Percentiles rank a stretch among this genome's conserved stretches.
Conservation (phyloP, 108 stramenopile genomes). For the Asterionellopsis glacialis region DNA sequence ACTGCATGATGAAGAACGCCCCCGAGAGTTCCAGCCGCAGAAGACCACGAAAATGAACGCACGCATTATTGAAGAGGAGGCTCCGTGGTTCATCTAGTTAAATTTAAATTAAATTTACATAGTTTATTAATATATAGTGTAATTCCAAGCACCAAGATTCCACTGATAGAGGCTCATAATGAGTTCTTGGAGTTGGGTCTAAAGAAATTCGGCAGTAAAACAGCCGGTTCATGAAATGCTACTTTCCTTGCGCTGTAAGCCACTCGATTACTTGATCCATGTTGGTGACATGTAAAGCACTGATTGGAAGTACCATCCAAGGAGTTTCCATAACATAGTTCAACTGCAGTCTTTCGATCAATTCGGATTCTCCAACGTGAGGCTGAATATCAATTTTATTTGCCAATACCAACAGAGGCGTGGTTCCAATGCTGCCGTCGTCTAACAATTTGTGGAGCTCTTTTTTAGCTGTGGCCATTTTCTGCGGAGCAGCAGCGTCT, state of each 20-base stretch:
- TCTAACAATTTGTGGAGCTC: constrained; percentile 94
- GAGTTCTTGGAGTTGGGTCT: too few species aligned
- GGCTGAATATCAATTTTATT: constrained; percentile 95
- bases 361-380: constrained; percentile 79
- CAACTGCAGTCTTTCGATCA: constrained; percentile 88
- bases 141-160: too few species aligned
- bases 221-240: too few species aligned
- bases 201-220: too few species aligned
- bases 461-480: constrained; percentile 83
- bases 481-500: constrained; percentile 86
- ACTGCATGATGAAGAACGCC: constrained; percentile 52
- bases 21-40: constrained; percentile 40
- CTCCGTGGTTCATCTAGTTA: constrained; percentile 72
- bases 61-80: constrained; percentile 59
- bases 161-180: too few species aligned
- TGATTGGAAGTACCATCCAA: constrained; percentile 94
- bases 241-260: constrained; percentile 89
- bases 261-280: constrained; percentile 95
- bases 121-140: too few species aligned
- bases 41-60: constrained; percentile 51
- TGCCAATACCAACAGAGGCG: constrained; percentile 87
- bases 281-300: constrained; percentile 84
- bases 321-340: constrained; percentile 96
- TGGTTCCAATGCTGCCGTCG: constrained; percentile 84
- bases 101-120: background rate